Conservation (phyloP, 2,329 filamentous ascomycete species). For the Aspergillus candidus region DNA sequence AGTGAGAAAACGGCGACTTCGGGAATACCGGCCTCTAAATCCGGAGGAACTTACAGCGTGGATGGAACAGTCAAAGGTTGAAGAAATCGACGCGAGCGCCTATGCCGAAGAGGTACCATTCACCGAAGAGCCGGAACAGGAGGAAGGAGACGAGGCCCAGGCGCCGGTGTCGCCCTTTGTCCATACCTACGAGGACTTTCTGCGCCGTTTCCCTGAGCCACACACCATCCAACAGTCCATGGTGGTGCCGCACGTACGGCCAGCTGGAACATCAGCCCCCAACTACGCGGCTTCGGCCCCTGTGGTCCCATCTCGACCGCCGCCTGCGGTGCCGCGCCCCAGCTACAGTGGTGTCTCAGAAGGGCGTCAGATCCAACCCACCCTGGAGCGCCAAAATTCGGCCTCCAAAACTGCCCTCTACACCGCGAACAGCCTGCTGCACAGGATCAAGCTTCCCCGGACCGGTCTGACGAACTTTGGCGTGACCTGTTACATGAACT, state of each 20-base stretch:
- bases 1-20: slow-evolving; percentile 51
- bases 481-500: slow-evolving; percentile 87
- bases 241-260: slow-evolving; percentile 37
- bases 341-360: slow-evolving; percentile 80
- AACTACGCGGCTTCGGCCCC: slow-evolving; percentile 47
- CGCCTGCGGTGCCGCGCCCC: slow-evolving; percentile 59
- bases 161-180: slow-evolving; percentile 48
- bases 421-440: slow-evolving; percentile 36
- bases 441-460: slow-evolving; percentile 48
- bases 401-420: slow-evolving; percentile 41
- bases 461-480: slow-evolving; percentile 76
- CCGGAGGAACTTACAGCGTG: slow-evolving; percentile 75
- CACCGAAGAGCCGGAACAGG: slow-evolving; percentile 38
- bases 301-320: slow-evolving; percentile 56
- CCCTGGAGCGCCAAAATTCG: slow-evolving; percentile 41
- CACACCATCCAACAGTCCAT: slow-evolving; percentile 55
- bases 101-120: slow-evolving; percentile 36
- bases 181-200: slow-evolving; percentile 74
- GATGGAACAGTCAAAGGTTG: slow-evolving; percentile 67
- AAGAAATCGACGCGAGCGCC: slow-evolving; percentile 48
- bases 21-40: slow-evolving; percentile 65
- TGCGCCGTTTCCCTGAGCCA: slow-evolving; percentile 72
- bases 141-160: slow-evolving; percentile 39
- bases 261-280: slow-evolving; percentile 23
- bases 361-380: slow-evolving; percentile 43